Conservation (phyloP, 2,329 filamentous ascomycete species). For the Metarhizium humberi region DNA sequence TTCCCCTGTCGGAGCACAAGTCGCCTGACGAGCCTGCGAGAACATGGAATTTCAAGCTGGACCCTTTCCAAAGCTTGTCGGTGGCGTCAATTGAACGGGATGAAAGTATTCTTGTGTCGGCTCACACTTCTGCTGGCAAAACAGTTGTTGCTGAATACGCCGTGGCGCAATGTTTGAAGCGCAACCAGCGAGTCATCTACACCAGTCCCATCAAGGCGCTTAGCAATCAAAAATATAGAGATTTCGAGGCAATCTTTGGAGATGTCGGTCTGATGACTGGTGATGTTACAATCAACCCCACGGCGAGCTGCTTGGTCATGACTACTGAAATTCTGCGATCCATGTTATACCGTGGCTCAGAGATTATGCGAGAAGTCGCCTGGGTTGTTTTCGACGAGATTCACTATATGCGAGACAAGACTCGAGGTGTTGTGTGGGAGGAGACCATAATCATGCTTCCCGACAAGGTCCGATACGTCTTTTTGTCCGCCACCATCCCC, state of each 20-base stretch:
- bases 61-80: constrained; percentile 93
- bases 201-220: constrained; percentile 98
- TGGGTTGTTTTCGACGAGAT: constrained; percentile 99
- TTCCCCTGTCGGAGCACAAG: constrained; percentile 91
- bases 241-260: constrained; percentile 91
- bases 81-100: constrained; percentile 92
- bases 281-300: constrained; percentile 98
- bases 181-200: constrained; percentile 97
- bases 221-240: constrained; percentile 97
- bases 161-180: constrained; percentile 92
- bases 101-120: constrained; percentile 93
- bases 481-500: constrained; percentile 94
- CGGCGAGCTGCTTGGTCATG: constrained; percentile 96
- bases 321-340: constrained; percentile 98
- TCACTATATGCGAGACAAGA: constrained; percentile 94
- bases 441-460: constrained; percentile 97
- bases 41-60: constrained; percentile 80
- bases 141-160: constrained; percentile 98
- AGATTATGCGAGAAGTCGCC: constrained; percentile 98
- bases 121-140: constrained; percentile 95
- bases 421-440: constrained; percentile 95
- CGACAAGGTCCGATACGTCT: constrained; percentile 98
- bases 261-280: constrained; percentile 98
- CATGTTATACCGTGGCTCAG: constrained; percentile 95
- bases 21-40: constrained; percentile 79